Evolutionary conservation across 106 monocot genomes (phyloP), one percentile per base, ranked within the genome.

Genomic region (Vanilla planifolia): DNA sequence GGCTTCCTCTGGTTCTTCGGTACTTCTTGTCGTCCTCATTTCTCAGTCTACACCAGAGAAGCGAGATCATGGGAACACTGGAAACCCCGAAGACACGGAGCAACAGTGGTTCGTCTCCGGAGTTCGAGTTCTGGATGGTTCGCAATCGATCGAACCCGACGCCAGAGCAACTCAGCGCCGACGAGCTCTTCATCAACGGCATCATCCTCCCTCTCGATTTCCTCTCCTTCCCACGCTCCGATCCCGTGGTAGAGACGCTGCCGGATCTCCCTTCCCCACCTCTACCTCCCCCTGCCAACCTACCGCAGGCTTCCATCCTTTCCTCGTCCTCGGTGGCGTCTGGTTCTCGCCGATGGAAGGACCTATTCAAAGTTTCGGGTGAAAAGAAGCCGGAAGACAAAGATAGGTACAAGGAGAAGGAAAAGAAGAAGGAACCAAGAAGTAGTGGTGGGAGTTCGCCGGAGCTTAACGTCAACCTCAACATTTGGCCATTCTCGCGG

Each of bases 401-500:
- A 37, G 64, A 72, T 16, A 34, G 40, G 10, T 37, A 10, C 37
- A 55, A 55, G 27, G 19, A 36, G 20, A 41, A 60, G 33, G 48
- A 55, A 21, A 15, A 36, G 20, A 41, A 60, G 33, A 25, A 48
- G 30, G 58, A 44, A 16, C 29, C 57, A 23, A 47, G 43, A 21
- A 36, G 8, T 45, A 39, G 50, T 55, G 44, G 60, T 3, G 57
- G 58, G 3, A 46, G 53, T 36, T 51, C 69, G 1, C 68, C 79
- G n/a, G 85, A 93, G 66, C 70, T 89, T 33, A 82, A 85, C 66
- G 82, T 93, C 71, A 85, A 85, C 60, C 47, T 47, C 51, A 33
- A 19, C 55, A 77, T 94, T 56, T 94, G 93, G 93, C 93, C 93
- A 0, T 94, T 94, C 69, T 71, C 83, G n/a, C 44, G 89, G 58